These are phyloP conservation scores for Pestalotiopsis sp. DNA, from an alignment of 2,329 filamentous ascomycete genomes.

Conservation along the genomic window DNA sequence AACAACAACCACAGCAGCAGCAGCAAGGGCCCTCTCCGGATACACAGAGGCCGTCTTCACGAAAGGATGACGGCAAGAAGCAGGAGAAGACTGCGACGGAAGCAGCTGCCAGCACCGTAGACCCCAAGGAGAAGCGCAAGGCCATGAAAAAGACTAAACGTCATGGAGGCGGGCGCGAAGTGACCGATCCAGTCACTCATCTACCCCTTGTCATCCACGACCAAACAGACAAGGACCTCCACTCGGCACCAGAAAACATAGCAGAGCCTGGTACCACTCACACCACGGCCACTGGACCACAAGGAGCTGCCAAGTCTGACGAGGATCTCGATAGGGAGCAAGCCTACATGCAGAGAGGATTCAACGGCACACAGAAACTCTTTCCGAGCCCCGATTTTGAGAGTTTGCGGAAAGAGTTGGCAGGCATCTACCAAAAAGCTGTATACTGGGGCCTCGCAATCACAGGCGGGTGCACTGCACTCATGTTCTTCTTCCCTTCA, in stretches of 20 bases:
- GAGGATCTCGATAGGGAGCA: constrained; percentile 40
- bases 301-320: constrained; percentile 40
- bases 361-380: constrained; percentile 43
- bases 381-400: constrained; percentile 54
- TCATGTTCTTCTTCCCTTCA: constrained; percentile 25
- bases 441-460: constrained; percentile 38
- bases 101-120: constrained; percentile 36
- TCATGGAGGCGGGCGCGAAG: constrained; percentile 56
- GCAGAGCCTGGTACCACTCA: constrained; percentile 37
- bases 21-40: constrained; percentile 14
- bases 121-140: constrained; percentile 51
- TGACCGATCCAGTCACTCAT: constrained; percentile 75
- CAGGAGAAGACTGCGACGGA: constrained; percentile 37
- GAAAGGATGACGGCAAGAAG: constrained; percentile 22
- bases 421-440: constrained; percentile 34
- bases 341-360: constrained; percentile 36
- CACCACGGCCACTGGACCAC: constrained; percentile 39
- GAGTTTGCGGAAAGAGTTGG: constrained; percentile 36
- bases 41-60: background rate
- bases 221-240: constrained; percentile 64
- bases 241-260: constrained; percentile 38
- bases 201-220: constrained; percentile 70
- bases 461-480: constrained; percentile 29
- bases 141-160: constrained; percentile 47
- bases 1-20: constrained; percentile 11